Conservation (phyloP, 2,329 filamentous ascomycete genomes). For the Bretziella fagacearum region DNA sequence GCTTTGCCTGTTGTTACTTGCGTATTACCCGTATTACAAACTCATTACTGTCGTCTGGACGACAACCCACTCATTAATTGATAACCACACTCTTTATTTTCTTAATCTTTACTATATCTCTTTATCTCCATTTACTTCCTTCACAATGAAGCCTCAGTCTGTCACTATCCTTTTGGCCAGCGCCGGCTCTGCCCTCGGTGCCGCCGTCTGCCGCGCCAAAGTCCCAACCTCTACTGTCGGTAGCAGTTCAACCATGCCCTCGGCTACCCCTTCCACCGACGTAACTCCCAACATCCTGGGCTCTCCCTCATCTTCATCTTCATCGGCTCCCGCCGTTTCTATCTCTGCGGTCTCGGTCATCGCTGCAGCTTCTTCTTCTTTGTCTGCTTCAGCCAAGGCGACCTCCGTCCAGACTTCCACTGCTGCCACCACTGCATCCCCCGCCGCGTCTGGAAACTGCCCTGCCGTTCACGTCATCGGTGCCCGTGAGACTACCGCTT, state of each 20-base stretch:
- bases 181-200: not conserved
- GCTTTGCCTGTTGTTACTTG: not conserved
- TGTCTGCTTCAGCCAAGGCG: not conserved
- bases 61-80: conserved; percentile 2
- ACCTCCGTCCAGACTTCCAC: not conserved
- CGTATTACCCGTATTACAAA: not conserved
- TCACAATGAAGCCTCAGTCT: conserved; percentile 6
- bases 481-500: conserved; percentile 32
- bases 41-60: conserved; percentile 7
- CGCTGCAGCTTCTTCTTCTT: not conserved
- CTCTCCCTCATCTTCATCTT: not conserved
- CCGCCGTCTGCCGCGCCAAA: not conserved
- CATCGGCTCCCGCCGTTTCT: not conserved
- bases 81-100: not conserved
- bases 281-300: not conserved
- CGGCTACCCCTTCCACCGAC: not conserved
- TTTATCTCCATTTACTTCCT: not conserved
- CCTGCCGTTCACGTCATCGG: conserved; percentile 30
- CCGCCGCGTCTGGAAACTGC: conserved; percentile 17
- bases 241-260: not conserved
- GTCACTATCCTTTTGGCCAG: not conserved
- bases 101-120: not conserved
- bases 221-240: not conserved
- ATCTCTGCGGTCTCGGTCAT: not conserved
- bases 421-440: not conserved